phyloP scores from a whole-genome alignment of 306 rosid species.

The Psophocarpus tetragonolobus region DNA sequence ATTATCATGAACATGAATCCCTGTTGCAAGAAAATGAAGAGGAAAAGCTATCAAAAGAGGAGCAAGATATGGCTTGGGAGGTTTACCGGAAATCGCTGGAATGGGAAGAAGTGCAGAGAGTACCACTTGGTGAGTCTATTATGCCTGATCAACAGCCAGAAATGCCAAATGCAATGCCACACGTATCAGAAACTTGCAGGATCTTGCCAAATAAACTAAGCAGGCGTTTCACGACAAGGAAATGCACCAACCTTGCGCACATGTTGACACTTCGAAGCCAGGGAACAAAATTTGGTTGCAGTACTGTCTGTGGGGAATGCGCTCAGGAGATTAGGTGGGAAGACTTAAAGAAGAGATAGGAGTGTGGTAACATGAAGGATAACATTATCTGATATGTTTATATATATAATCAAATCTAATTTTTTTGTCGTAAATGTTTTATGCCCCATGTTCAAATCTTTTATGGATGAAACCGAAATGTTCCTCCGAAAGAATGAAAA shows the following conservation, averaged over 20 bases:
- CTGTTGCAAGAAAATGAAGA: constrained; percentile 94
- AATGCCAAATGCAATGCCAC: constrained; percentile 22
- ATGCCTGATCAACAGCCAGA: constrained; percentile 49
- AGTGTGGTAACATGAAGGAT: constrained; percentile 38
- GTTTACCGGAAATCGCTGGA: constrained; percentile 71
- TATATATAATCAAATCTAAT: background rate
- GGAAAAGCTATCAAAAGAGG: constrained; percentile 92
- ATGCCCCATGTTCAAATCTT: background rate
- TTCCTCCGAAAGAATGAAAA: background rate
- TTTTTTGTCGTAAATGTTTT: constrained; percentile 15
- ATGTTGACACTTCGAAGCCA: constrained; percentile 89
- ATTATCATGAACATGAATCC: constrained; percentile 87
- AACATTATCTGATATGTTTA: constrained; percentile 33
- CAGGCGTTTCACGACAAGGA: constrained; percentile 50
- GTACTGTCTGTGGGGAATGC: constrained; percentile 91
- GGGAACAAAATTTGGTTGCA: constrained; percentile 73
- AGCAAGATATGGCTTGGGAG: constrained; percentile 98
- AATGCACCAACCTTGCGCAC: constrained; percentile 88
- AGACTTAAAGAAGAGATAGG: constrained; percentile 53
- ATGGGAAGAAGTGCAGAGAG: constrained; percentile 93
- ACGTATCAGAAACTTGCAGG: constrained; percentile 33
- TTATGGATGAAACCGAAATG: constrained; percentile 27
- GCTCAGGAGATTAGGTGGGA: constrained; percentile 92
- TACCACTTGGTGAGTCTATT: constrained; percentile 52
- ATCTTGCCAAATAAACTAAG: constrained; percentile 39